Evolutionary conservation across 2,329 filamentous ascomycete species (phyloP), one percentile per base, ranked within the genome.

Genomic region (Bipolaris zeicola): DNA sequence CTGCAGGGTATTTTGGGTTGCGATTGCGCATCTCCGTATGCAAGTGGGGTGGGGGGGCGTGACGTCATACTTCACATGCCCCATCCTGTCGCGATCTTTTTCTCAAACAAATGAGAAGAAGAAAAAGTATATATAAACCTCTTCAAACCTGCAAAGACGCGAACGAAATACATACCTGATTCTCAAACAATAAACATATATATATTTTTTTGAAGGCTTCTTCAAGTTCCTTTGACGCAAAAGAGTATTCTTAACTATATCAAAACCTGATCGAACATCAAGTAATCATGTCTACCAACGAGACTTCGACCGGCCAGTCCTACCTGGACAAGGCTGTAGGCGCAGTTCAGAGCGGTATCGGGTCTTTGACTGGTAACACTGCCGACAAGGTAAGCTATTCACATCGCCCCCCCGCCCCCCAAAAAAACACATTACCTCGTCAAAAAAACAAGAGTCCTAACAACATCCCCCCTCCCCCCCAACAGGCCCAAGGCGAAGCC

Each of bases 301-400:
- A 83, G 50, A 85, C 89, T 65, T 96, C 91, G 61, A 95, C 92
- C 62, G 83, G 93, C 71, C 85, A 94, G 82, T 89, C 90, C 55
- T 68, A 73, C 61, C 62, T 76, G 47, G 73, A 93, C 83, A 84
- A 85, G 13, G 90, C 89, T 69, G 83, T 87, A 36, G 91, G 90
- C 65, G 81, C 87, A 52, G 85, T 88, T 50, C 91, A 96, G 78
- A 89, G 83, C 60, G 86, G 83, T 47, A 67, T 95, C 47, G 91
- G 91, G 62, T 84, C 81, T 60, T 59, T 96, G 53, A 93, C 90
- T 8, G 92, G 92, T 68, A 91, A 79, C 80, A 82, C 82, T 2
- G 81, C 82, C 59, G 88, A 94, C 68, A 82, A 91, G 78, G 83
- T 84, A 75, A 31, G 61, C 53, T 16, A 28, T 28, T 10, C 8